Evolutionary conservation across 2,329 filamentous ascomycete genomes (phyloP), one percentile per base, ranked within the genome.

Genomic region (Beauveria rudraprayagi): DNA sequence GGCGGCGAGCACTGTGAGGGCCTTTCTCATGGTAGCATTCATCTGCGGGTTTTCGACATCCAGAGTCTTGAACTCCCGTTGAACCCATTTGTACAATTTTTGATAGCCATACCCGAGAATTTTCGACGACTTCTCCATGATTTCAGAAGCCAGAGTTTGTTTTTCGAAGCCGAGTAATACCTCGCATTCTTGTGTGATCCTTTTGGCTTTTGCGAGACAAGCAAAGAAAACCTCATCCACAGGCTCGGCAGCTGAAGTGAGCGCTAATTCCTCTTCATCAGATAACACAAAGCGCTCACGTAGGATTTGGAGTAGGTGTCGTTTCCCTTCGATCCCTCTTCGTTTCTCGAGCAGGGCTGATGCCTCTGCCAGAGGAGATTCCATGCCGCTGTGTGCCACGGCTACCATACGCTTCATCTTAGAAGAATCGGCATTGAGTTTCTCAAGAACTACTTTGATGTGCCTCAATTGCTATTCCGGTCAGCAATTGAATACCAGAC

Each of bases 1-100:
- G 71, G 97, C 94, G 14, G 94, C 92, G 19, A 99, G 80, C 11
- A 96, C 90, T 54, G 92, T 85, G 44, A 99, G 80, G 24, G 92
- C 92, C 61, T 87, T 85, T 56, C 93, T 84, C 64, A 99, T 92
- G 0, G 90, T 87, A 22, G 87, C 83, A 70, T 89, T 92, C 71
- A 97, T 92, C 68, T 96, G 92, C 0, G 92, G 92, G 66, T 95
- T 96, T 70, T 99, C 94, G 9, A 97, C 82, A 71, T 97, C 95
- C 56, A 97, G 76, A 0, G 87, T 88, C 72, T 92, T 96, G 76
- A 99, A 95, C 68, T 97, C 92, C 62, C 89, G 87, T 71, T 97
- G 92, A 22, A 96, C 87, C 93, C 93, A 99, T 67, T 91, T 87
- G 74, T 96, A 97, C 3, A 99, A 82, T 71, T 97, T 99, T 71